Base-by-base conservation (phyloP, 805 yeast species). In the Kodamaea nitidulidarum region DNA sequence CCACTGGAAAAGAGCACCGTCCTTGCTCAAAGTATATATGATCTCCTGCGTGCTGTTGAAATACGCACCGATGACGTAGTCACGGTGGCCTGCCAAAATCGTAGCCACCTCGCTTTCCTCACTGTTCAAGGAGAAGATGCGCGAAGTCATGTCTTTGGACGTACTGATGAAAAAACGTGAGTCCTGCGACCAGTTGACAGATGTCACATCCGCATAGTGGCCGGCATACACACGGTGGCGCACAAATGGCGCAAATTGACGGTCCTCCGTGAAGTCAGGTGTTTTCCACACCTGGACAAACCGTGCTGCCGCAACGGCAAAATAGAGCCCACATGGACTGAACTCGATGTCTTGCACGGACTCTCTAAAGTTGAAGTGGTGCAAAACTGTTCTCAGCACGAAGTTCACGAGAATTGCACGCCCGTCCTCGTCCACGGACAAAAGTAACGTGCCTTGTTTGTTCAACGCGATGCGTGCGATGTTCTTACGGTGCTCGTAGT, bases 191-290 rank as follows among this genome's bases (percentile, higher is more conserved):
- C 98, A 93, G 2, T 86, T 72, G 8, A 93, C 60, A 2, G 88
- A 78, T 1, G 77, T 71, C 16, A 93, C 78, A 50, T 87, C 95
- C 36, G 80, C 81, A 57, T 80, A 88, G 65, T 93, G 98, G 25
- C 98, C 98, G 1, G 96, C 88, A 52, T 88, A 88, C 6, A 85
- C 77, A 54, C 95, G 71, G 61, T 86, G 87, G 46, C 95, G 83
- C 28, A 91, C 85, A 62, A 93, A 93, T 11, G 98, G 98, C 0
- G 96, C 93, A 71, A 93, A 93, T 58, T 88, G 96, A 44, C 95
- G 74, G 54, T 88, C 96, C 51, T 86, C 93, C 6, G 78, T 65
- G 16, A 71, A 67, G 34, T 76, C 80, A 0, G 97, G 97, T 1
- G 97, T 87, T 54, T 79, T 81, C 98, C 98, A 93, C 7, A 93